Evolutionary conservation across 2,329 filamentous ascomycete genomes (phyloP).

Genomic region (Neofusicoccum ribis): DNA sequence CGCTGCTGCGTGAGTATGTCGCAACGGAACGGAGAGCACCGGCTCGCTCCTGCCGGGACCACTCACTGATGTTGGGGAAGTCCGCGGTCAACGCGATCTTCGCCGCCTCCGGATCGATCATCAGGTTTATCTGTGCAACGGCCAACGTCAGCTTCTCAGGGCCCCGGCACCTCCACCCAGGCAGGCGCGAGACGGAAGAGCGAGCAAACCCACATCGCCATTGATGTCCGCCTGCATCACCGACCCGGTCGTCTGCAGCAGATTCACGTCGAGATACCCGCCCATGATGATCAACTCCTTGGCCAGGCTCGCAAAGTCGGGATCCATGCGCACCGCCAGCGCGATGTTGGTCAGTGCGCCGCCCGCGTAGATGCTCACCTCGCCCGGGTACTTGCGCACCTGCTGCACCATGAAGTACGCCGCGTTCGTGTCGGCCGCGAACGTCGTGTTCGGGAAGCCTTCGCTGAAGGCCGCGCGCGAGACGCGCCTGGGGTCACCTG

Average conservation of each 20-base stretch:
- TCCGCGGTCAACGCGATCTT: conserved; percentile 52
- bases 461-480: conserved; percentile 45
- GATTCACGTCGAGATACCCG: conserved; percentile 47
- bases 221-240: conserved; percentile 29
- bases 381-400: conserved; percentile 51
- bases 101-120: conserved; percentile 53
- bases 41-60: background rate
- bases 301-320: conserved; percentile 47
- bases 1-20: background rate
- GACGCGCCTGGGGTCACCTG: conserved; percentile 46
- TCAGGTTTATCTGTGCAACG: conserved; percentile 47
- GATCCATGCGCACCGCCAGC: conserved; percentile 48
- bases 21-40: too few species aligned
- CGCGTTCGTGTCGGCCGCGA: conserved; percentile 40
- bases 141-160: background rate
- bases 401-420: conserved; percentile 47
- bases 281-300: conserved; percentile 54
- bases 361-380: conserved; percentile 51
- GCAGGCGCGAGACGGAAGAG: too few species aligned
- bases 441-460: conserved; percentile 49
- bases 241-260: conserved; percentile 30
- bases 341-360: conserved; percentile 54
- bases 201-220: conserved; percentile 21
- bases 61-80: conserved; percentile 42
- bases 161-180: too few species aligned